These are phyloP conservation scores for Cladosporium velox DNA, from an alignment of 2,329 filamentous ascomycete species.

Conservation along the genomic window DNA sequence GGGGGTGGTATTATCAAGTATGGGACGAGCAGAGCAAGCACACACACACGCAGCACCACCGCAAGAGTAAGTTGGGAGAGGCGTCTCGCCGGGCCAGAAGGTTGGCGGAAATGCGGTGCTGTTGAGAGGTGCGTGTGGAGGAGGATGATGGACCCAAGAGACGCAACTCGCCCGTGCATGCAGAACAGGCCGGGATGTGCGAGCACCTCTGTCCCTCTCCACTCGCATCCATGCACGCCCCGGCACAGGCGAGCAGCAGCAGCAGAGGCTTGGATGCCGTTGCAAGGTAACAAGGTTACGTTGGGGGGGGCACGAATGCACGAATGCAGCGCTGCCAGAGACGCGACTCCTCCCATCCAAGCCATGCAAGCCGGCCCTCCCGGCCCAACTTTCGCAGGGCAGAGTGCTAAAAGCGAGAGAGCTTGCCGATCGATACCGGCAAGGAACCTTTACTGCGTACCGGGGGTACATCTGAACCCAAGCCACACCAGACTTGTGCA, in stretches of 20 bases:
- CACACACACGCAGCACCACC: not conserved
- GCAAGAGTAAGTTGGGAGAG: not conserved
- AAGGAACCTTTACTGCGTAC: slow-evolving; percentile 17
- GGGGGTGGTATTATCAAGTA: slow-evolving; percentile 16
- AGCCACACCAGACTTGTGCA: slow-evolving; percentile 17
- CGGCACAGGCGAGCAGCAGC: slow-evolving; percentile 7
- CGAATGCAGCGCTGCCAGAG: slow-evolving; percentile 13
- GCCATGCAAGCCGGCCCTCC: slow-evolving; percentile 11
- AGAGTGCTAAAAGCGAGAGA: no score
- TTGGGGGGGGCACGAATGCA: slow-evolving; percentile 10
- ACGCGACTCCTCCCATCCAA: not conserved
- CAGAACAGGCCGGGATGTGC: slow-evolving; percentile 12
- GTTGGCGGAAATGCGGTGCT: slow-evolving; percentile 19
- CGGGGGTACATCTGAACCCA: slow-evolving; percentile 18
- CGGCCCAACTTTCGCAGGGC: slow-evolving; percentile 10
- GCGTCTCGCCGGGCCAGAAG: slow-evolving; percentile 15
- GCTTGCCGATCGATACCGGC: slow-evolving; percentile 10
- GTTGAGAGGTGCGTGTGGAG: slow-evolving; percentile 19
- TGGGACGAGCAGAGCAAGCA: not conserved
- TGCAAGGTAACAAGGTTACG: not conserved
- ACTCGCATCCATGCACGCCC: slow-evolving; percentile 2
- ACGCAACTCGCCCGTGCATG: slow-evolving; percentile 14
- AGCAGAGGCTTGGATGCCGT: not conserved
- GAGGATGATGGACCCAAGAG: slow-evolving; percentile 17
- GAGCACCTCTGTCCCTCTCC: not conserved